phyloP scores from a whole-genome alignment of 2,329 filamentous ascomycete genomes.

The Clonostachys sp. region DNA sequence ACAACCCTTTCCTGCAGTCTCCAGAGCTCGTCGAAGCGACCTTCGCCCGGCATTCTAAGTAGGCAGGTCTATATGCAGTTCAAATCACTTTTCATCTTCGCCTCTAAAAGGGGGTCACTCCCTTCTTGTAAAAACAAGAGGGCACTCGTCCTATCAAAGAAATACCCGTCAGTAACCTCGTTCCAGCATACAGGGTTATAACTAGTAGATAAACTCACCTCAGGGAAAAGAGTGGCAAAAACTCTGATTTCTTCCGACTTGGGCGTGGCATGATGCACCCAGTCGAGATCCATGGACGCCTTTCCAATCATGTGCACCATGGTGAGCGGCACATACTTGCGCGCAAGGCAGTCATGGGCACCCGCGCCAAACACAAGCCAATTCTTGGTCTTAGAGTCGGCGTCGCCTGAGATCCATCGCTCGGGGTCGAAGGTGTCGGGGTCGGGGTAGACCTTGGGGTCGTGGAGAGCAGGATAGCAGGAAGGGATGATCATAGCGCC shows the following conservation, averaged over 20 bases:
- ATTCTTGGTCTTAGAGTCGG: constrained; percentile 43
- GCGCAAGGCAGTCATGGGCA: constrained; percentile 43
- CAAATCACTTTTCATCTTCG: no score
- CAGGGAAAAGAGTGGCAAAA: constrained; percentile 42
- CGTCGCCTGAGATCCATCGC: constrained; percentile 46
- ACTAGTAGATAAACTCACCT: constrained; percentile 25
- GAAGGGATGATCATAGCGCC: constrained; percentile 44
- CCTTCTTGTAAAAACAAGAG: background rate
- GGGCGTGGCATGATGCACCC: constrained; percentile 41
- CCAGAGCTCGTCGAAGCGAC: no score
- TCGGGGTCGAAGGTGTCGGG: constrained; percentile 44
- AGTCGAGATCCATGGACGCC: constrained; percentile 42
- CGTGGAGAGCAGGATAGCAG: constrained; percentile 45
- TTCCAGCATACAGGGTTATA: background rate
- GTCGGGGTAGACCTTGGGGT: constrained; percentile 38
- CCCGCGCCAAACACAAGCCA: constrained; percentile 50
- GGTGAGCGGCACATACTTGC: constrained; percentile 41
- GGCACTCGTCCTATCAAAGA: background rate
- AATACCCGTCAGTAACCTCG: background rate
- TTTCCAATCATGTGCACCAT: constrained; percentile 50
- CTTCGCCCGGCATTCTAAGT: no score
- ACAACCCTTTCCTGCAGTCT: no score
- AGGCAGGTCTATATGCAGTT: no score
- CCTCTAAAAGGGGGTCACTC: background rate
- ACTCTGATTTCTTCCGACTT: constrained; percentile 44